Evolutionary conservation across 495 filamentous ascomycete genomes (phyloP), one percentile per base, ranked within the genome.

Genomic region (Aspergillus diversus): DNA sequence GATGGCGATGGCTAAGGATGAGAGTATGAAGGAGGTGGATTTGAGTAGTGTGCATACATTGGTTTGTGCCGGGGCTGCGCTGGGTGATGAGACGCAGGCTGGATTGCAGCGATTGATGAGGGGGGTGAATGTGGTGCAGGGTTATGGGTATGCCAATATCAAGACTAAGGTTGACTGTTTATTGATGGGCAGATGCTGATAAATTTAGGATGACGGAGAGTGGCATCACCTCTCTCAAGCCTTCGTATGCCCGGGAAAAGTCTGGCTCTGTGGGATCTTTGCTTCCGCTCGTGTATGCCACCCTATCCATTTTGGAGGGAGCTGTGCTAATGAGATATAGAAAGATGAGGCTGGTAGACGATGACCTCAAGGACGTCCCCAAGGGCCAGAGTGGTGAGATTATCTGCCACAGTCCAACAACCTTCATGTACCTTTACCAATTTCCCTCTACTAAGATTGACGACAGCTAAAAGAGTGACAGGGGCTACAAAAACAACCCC

Each of bases 401-500:
- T n/a, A 11, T 35, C 1, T 13, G 31, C 16, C 52, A 33, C 7
- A 6, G 52, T 1, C 52, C 52, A 35, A 35, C 31, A 5, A 33
- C 33, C 4, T 35, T 55, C 3, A 55, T 55, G 52, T 55, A 55
- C 11, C 4, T 7, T 7, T 31, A 9, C 39, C 39, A 43, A 9
- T 15, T 3, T 34, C n/a, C 33, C 52, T 31, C 5, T 7, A 9
- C 8, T 9, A 43, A 43, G 39, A 43, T 43, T 9, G 9, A 55
- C 5, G 12, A 5, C 33, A 55, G 33, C 31, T 33, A 55, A 21
- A 7, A 27, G n/a, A 57, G 12, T 47, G n/a, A n/a, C 7, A 60
- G 57, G 46, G 57, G 42, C 13, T 60, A 60, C 32, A 37, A 52
- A 17, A 60, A 60, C 46, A 52, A 60, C 46, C 12, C n/a, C 7